Percentiles rank a stretch among this genome's conserved stretches.
These are phyloP conservation scores for Porcisia deanei DNA, from an alignment of 208 protist species.

Conservation along the genomic window DNA sequence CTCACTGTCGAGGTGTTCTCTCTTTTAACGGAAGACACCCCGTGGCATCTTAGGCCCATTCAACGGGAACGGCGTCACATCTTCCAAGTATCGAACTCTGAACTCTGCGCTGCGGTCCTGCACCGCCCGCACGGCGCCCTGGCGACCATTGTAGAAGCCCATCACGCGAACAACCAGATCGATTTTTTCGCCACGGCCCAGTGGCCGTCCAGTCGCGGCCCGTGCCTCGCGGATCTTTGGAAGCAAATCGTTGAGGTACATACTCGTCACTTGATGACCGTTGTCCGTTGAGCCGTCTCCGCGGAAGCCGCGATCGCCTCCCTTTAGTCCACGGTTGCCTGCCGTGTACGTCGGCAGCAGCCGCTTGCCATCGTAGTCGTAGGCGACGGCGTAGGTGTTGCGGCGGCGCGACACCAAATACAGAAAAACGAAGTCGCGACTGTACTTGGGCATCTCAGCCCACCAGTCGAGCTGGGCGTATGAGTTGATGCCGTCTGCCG, in stretches of 20 bases:
- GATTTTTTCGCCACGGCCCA: slow-evolving; percentile 75
- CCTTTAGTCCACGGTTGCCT: slow-evolving; percentile 87
- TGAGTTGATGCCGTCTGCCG: slow-evolving; percentile 34
- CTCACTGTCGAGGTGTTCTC: not conserved
- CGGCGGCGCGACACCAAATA: slow-evolving; percentile 85
- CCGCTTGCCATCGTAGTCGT: slow-evolving; percentile 82
- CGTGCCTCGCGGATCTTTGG: slow-evolving; percentile 75
- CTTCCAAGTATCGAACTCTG: slow-evolving; percentile 83
- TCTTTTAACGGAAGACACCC: slow-evolving; percentile 71
- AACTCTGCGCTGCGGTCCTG: slow-evolving; percentile 81
- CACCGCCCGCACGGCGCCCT: slow-evolving; percentile 86
- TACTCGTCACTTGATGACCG: slow-evolving; percentile 86
- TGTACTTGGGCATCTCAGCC: slow-evolving; percentile 92
- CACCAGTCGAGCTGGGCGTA: slow-evolving; percentile 87
- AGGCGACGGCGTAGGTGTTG: slow-evolving; percentile 90
- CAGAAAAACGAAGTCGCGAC: slow-evolving; percentile 80
- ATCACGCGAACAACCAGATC: slow-evolving; percentile 90
- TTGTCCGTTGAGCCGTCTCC: slow-evolving; percentile 84
- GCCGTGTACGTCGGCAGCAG: slow-evolving; percentile 83
- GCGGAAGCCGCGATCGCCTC: slow-evolving; percentile 83
- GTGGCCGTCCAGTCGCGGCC: slow-evolving; percentile 46
- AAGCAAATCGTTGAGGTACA: slow-evolving; percentile 87
- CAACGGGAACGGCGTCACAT: slow-evolving; percentile 90
- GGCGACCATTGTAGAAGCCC: slow-evolving; percentile 91
- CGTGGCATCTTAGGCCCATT: slow-evolving; percentile 91